phyloP scores from a whole-genome alignment of 164 flowering plant genomes.

The Nymphaea thermarum region DNA sequence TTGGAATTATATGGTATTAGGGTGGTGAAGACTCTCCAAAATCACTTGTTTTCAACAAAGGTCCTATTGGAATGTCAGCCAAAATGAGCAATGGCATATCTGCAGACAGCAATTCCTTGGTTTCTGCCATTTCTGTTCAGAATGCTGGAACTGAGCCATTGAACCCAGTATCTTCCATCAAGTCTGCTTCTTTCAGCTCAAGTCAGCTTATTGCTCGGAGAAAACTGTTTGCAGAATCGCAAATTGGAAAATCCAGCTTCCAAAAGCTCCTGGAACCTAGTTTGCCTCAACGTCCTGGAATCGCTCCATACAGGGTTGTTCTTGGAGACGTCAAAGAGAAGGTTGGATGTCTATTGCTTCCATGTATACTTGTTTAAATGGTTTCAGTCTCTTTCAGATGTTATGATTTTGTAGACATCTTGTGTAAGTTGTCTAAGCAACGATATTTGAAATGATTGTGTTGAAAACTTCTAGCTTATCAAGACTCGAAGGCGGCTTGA shows the following conservation, averaged over 20 bases:
- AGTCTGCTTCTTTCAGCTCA: background rate
- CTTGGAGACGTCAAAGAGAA: slow-evolving; percentile 79
- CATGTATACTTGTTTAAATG: background rate
- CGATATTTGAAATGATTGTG: slow-evolving; percentile 2
- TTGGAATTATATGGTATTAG: slow-evolving; percentile 13
- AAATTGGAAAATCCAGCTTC: slow-evolving; percentile 77
- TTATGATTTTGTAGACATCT: background rate
- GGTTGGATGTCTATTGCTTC: slow-evolving; percentile 23
- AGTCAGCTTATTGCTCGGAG: slow-evolving; percentile 28
- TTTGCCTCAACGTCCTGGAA: slow-evolving; percentile 48
- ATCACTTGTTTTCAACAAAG: slow-evolving; percentile 13
- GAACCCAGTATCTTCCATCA: background rate
- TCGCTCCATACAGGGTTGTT: slow-evolving; percentile 83
- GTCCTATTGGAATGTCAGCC: slow-evolving; percentile 10
- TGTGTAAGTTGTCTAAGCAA: background rate
- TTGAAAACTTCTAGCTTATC: slow-evolving; percentile 38
- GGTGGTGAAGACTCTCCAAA: slow-evolving; percentile 18
- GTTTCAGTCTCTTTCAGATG: background rate
- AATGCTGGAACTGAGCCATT: background rate
- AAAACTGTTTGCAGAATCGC: slow-evolving; percentile 66
- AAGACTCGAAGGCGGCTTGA: slow-evolving; percentile 64
- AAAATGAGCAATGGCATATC: slow-evolving; percentile 24
- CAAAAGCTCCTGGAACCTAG: slow-evolving; percentile 91
- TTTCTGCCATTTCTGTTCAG: slow-evolving; percentile 23
- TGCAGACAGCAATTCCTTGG: slow-evolving; percentile 5